Evolutionary conservation across 2,329 filamentous ascomycete genomes (phyloP).

Genomic region (Fusarium anguioides): DNA sequence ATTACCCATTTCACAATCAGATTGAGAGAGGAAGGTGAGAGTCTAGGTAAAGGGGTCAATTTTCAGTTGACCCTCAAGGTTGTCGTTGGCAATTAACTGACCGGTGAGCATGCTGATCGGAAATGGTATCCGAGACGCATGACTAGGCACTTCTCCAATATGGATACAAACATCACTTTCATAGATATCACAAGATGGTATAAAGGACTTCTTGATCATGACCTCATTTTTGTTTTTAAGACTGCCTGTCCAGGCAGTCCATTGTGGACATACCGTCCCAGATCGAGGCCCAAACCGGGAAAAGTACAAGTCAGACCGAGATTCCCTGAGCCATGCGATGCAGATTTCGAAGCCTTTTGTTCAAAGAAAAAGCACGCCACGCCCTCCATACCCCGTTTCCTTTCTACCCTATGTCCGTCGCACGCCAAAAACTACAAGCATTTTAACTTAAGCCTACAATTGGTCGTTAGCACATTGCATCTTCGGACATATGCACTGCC

Average conservation of each 20-base stretch:
- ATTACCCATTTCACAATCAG: background rate
- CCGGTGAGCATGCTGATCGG: background rate
- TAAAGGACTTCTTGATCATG: constrained; percentile 49
- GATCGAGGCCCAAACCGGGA: constrained; percentile 53
- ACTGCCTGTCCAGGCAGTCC: constrained; percentile 49
- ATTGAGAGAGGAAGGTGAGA: background rate
- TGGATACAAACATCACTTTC: background rate
- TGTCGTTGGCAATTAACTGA: background rate
- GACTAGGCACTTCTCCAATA: background rate
- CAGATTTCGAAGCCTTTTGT: constrained; percentile 50
- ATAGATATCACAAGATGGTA: background rate
- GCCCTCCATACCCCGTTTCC: constrained; percentile 51
- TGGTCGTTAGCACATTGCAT: constrained; percentile 28
- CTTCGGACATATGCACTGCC: background rate
- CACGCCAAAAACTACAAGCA: constrained; percentile 44
- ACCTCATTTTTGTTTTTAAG: constrained; percentile 53
- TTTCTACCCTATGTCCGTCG: constrained; percentile 50
- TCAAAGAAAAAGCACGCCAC: constrained; percentile 53
- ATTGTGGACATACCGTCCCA: constrained; percentile 50
- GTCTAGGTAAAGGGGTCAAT: background rate
- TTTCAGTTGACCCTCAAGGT: background rate
- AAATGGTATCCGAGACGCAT: background rate
- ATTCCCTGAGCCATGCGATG: constrained; percentile 55
- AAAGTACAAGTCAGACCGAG: constrained; percentile 54
- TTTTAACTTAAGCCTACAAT: constrained; percentile 46